Percentiles rank a stretch among this genome's conserved stretches.
Conservation (phyloP, 768 basidiomycete species). For the Psilocybe cubensis region DNA sequence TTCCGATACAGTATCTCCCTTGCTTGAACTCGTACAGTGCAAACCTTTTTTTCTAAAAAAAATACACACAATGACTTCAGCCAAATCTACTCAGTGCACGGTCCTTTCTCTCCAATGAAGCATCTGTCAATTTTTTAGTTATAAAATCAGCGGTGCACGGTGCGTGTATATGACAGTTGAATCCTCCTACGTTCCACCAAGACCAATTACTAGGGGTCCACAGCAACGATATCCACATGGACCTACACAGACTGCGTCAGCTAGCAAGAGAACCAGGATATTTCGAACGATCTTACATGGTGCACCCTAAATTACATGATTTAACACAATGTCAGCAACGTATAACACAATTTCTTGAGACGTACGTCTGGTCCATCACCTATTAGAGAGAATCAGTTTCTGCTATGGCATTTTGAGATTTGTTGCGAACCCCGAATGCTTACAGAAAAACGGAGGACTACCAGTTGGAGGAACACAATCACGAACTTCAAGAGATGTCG, state of each 20-base stretch:
- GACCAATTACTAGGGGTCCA: slow-evolving; percentile 14
- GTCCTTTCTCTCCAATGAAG: too few species aligned
- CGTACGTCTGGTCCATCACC: slow-evolving; percentile 12
- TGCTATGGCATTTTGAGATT: neutral
- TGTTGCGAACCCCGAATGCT: neutral
- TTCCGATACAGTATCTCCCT: too few species aligned
- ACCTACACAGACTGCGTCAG: neutral
- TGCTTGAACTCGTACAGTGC: too few species aligned
- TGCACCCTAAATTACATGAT: neutral
- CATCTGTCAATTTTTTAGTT: too few species aligned
- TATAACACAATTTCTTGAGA: neutral
- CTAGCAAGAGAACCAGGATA: neutral
- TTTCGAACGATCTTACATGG: neutral
- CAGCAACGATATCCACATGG: slow-evolving; percentile 21
- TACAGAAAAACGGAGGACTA: neutral
- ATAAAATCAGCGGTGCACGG: too few species aligned
- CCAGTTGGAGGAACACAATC: neutral
- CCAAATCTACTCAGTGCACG: too few species aligned
- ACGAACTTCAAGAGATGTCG: neutral
- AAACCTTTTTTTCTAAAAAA: too few species aligned
- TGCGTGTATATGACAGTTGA: too few species aligned
- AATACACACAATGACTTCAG: too few species aligned
- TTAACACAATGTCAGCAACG: neutral
- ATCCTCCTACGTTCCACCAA: slow-evolving; percentile 25
- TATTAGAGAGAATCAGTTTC: neutral